Evolutionary conservation across 768 basidiomycete genomes (phyloP).

Genomic region (Rhizopogon vinicolor): DNA sequence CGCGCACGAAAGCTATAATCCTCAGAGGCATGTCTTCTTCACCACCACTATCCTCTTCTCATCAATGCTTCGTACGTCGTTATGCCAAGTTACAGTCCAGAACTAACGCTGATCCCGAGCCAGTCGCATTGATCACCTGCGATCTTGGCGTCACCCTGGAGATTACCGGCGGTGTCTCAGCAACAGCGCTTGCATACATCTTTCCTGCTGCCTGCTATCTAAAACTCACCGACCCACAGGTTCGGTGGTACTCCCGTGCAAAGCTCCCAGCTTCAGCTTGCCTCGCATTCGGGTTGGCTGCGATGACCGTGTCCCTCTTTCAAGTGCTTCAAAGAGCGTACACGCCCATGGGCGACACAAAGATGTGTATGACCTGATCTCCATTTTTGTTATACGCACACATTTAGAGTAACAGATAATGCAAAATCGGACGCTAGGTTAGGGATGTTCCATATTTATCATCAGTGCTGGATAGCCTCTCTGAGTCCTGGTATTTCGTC

Average conservation of each 20-base stretch:
- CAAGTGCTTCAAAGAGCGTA: constrained; percentile 77
- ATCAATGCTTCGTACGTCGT: constrained; percentile 70
- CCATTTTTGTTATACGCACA: not conserved
- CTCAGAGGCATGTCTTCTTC: constrained; percentile 84
- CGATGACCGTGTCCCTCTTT: constrained; percentile 74
- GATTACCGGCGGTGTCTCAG: constrained; percentile 95
- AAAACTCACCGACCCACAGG: constrained; percentile 54
- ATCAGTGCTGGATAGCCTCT: constrained; percentile 28
- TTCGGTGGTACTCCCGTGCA: constrained; percentile 62
- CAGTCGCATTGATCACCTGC: constrained; percentile 89
- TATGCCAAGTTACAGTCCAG: not conserved
- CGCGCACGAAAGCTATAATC: constrained; percentile 77
- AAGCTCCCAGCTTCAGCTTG: constrained; percentile 77
- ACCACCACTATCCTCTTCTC: constrained; percentile 80
- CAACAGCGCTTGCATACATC: constrained; percentile 89
- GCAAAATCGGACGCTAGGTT: not conserved
- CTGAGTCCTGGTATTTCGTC: constrained; percentile 53
- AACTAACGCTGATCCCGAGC: not conserved
- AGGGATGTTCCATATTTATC: not conserved
- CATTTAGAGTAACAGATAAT: constrained; percentile 5
- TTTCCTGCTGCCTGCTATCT: constrained; percentile 87
- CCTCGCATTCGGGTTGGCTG: constrained; percentile 66
- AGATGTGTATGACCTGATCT: constrained; percentile 51
- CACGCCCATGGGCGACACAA: constrained; percentile 65
- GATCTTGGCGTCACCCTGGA: constrained; percentile 98